These are phyloP conservation scores for Bacidia rubella DNA, from an alignment of 495 filamentous ascomycete species.

Conservation along the genomic window DNA sequence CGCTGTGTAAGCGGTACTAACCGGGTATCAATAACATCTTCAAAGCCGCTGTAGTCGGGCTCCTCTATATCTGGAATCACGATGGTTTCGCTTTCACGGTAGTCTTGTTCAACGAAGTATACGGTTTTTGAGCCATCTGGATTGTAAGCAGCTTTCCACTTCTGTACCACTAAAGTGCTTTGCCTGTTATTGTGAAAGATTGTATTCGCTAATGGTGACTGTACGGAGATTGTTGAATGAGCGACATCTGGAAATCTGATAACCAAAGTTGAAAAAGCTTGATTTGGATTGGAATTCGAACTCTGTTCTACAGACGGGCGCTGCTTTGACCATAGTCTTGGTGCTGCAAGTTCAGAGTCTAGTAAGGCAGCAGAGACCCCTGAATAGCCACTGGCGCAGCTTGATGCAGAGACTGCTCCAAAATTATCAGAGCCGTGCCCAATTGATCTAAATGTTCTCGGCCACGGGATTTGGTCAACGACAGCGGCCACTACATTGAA, in stretches of 20 bases:
- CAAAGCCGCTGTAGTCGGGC: slow-evolving; percentile 1
- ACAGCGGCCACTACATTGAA: slow-evolving; percentile 17
- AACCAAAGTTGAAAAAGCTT: slow-evolving; percentile 3
- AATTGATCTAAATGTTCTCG: neutral
- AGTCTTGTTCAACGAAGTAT: slow-evolving; percentile 20
- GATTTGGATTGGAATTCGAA: neutral
- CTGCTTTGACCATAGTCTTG: slow-evolving; percentile 13
- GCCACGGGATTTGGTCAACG: slow-evolving; percentile 15
- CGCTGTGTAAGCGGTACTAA: slow-evolving; percentile 51
- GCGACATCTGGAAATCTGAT: slow-evolving; percentile 7
- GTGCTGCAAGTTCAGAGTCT: slow-evolving; percentile 11
- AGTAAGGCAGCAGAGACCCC: slow-evolving; percentile 15
- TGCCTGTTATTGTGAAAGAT: slow-evolving; percentile 57
- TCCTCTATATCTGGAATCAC: neutral
- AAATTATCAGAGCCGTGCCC: neutral
- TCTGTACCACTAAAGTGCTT: slow-evolving; percentile 44
- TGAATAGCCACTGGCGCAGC: slow-evolving; percentile 3
- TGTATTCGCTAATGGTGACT: slow-evolving; percentile 60
- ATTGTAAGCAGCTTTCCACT: slow-evolving; percentile 30
- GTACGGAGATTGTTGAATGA: slow-evolving; percentile 2
- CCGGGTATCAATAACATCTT: slow-evolving; percentile 33
- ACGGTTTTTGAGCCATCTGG: neutral
- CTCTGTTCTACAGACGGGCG: neutral
- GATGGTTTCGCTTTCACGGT: neutral
- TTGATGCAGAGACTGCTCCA: neutral